phyloP scores from a whole-genome alignment of 1,284 basidiomycete species.

The Macrocystidia cucumis region DNA sequence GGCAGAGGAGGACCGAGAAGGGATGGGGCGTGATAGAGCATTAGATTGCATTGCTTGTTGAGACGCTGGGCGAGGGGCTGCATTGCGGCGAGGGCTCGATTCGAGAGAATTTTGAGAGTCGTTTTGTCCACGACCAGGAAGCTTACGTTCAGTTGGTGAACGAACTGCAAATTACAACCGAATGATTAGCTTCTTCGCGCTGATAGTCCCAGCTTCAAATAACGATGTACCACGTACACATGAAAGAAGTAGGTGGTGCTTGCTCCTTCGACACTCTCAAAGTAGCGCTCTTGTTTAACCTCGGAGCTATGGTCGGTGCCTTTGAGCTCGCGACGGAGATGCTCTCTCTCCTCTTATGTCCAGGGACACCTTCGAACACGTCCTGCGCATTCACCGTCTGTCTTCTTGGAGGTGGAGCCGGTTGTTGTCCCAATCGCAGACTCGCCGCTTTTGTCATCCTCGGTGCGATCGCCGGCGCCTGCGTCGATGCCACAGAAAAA shows the following conservation, averaged over 20 bases:
- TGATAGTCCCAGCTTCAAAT: not conserved
- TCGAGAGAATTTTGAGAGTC: conserved; percentile 23
- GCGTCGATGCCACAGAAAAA: conserved; percentile 67
- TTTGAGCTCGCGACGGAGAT: conserved; percentile 60
- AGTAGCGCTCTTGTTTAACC: conserved; percentile 62
- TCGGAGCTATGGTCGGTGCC: conserved; percentile 56
- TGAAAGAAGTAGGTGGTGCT: conserved; percentile 55
- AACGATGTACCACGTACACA: conserved; percentile 36
- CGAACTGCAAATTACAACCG: conserved; percentile 28
- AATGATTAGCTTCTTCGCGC: conserved; percentile 1
- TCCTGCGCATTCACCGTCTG: conserved; percentile 15
- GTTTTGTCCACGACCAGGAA: conserved; percentile 33
- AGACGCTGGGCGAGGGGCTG: conserved; percentile 19
- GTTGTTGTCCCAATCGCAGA: conserved; percentile 48
- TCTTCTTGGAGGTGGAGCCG: conserved; percentile 22
- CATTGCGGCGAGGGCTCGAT: conserved; percentile 4
- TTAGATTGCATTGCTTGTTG: conserved; percentile 15
- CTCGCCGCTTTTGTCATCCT: conserved; percentile 69
- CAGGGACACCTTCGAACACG: conserved; percentile 72
- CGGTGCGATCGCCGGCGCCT: conserved; percentile 63
- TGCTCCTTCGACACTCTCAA: conserved; percentile 54
- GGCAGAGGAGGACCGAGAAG: conserved; percentile 14
- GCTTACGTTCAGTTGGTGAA: conserved; percentile 28
- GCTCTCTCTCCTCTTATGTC: conserved; percentile 71
- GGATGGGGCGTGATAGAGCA: conserved; percentile 10